Base-by-base conservation (phyloP, 2,329 filamentous ascomycete species). In the Aspergillus pseudoterreus region DNA sequence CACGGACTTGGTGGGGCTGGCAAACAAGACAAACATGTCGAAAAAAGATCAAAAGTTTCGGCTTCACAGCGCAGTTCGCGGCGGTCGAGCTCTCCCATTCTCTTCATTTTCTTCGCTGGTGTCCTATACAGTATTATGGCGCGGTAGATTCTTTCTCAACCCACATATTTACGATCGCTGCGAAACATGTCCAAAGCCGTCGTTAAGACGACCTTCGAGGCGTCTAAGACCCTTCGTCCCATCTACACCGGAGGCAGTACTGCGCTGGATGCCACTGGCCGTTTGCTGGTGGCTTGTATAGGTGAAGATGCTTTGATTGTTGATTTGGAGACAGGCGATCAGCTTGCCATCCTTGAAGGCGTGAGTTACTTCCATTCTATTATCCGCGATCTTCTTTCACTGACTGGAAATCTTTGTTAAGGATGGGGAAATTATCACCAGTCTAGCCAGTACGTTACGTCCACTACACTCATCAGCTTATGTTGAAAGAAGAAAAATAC, bases 241-340 rank as follows among this genome's bases (percentile, higher is more conserved):
- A 92, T 97, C 45, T 96, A 94, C 68, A 96, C 92, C 2, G 94
- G 94, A 49, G 94, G 94, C 41, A 87, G 88, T 58, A 85, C 95
- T 53, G 85, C 90, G 27, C 81, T 97, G 55, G 90, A 92, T 76
- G 82, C 85, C 69, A 83, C 84, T 73, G 91, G 91, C 47, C 83
- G 83, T 63, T 83, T 97, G 57, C 80, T 99, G 49, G 92, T 91
- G 41, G 91, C 91, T 21, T 91, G 88, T 33, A 76, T 97, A n/a
- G 91, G 89, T 33, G 94, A 99, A 70, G 90, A 96, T 81, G 92
- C 85, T 15, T 76, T 97, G 49, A 77, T 99, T 61, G 94, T 92
- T 21, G 85, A 96, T 71, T 79, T 95, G 57, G 82, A 85, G 61
- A 94, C 86, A 33, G 92, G 92, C 36, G 84, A 83, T 63, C 88